Base-by-base conservation (phyloP, 2,329 filamentous ascomycete genomes). In the Trichothecium roseum region DNA sequence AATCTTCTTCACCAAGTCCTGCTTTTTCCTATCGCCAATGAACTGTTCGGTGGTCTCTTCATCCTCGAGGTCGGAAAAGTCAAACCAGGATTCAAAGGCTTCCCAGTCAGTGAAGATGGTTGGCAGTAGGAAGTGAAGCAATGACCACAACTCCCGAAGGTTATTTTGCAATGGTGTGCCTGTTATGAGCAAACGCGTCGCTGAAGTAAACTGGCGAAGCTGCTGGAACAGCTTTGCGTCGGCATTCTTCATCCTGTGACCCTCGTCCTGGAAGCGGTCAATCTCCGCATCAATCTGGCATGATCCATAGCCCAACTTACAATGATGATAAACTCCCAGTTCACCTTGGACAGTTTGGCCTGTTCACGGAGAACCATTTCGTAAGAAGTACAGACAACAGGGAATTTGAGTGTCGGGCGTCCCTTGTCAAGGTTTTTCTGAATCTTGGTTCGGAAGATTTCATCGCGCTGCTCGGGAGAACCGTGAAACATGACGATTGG, bases 241-340 rank as follows among this genome's bases (percentile, higher is more conserved):
- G 42, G 94, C 81, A 44, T 98, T 98, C 64, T 98, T 98, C 70
- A 98, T 79, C 1, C 91, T 81, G 53, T 98, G 91, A 0, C 91
- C 91, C 60, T 98, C 91, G 46, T 98, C 89, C 78, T 84, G 26
- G 8, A 13, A 0, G 24, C 20, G 49, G 51, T 53, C 24, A 55
- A 28, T 13, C 1, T 6, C 3, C 7, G 1, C 3, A 9, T 8
- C n/a, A 16, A 8, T 20, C 14, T 10, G 3, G 4, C 4, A 4
- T 16, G 4, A 26, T 32, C 27, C 9, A 6, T 33, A 5, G 9
- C 3, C 5, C 14, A 7, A 57, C 73, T 53, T 59, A 82, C 81
- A 41, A 98, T 94, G 45, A 98, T 91, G 50, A 98, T 95, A 47
- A 94, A 95, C 36, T 93, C 86, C 91, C 91, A 98, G 26, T 87